A percentile compares a stretch with the other conserved stretches of the same genome.
phyloP scores from a whole-genome alignment of 768 basidiomycete genomes.

The Leccinum broughii region DNA sequence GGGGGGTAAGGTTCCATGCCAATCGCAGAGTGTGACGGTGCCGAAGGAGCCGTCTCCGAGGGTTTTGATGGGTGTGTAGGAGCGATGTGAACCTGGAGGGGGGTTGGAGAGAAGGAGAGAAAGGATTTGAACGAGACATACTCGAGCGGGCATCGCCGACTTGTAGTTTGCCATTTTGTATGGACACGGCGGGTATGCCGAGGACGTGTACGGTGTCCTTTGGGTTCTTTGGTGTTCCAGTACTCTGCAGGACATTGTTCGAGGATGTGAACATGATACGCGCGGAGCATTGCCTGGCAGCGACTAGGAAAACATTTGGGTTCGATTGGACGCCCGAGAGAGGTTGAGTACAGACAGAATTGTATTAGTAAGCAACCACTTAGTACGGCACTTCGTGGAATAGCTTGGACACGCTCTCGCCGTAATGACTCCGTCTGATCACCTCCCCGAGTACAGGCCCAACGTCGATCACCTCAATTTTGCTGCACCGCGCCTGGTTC shows the following conservation, averaged over 20 bases:
- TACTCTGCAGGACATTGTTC: conserved; percentile 32
- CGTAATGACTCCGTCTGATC: conserved; percentile 93
- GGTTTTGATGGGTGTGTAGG: conserved; percentile 93
- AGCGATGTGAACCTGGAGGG: conserved; percentile 71
- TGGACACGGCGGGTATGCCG: conserved; percentile 76
- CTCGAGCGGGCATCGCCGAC: conserved; percentile 74
- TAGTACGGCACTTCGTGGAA: conserved; percentile 91
- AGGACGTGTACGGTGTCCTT: conserved; percentile 68
- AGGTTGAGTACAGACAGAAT: neutral
- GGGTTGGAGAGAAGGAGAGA: neutral
- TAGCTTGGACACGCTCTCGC: conserved; percentile 88
- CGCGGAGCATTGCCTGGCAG: conserved; percentile 35
- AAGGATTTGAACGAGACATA: conserved; percentile 41
- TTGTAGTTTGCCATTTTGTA: conserved; percentile 65
- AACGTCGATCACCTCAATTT: conserved; percentile 94
- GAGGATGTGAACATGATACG: conserved; percentile 36
- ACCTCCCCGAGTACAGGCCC: conserved; percentile 95
- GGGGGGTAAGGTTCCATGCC: conserved; percentile 93
- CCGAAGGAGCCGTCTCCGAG: conserved; percentile 99
- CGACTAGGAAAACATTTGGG: conserved; percentile 23
- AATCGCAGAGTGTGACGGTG: conserved; percentile 98
- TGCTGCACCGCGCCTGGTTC: conserved; percentile 68
- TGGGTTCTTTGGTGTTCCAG: conserved; percentile 23
- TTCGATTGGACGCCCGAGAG: neutral
- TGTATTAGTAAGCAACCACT: conserved; percentile 17